Base-by-base conservation (phyloP, 2,329 filamentous ascomycete genomes). In the Botrytis pseudocinerea region DNA sequence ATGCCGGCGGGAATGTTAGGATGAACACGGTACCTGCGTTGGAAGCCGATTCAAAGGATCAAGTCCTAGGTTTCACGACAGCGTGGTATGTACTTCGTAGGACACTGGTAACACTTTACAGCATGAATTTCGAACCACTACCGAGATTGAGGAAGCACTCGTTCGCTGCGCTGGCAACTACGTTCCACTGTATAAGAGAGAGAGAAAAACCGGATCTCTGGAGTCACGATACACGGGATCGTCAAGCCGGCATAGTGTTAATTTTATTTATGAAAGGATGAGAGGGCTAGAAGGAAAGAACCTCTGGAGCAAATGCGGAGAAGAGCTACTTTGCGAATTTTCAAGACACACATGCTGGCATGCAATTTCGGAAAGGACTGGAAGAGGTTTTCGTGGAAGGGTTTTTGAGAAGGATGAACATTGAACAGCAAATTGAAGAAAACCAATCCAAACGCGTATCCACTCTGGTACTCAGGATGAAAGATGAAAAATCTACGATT, bases 21-120 rank as follows among this genome's bases (percentile, higher is more conserved):
- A 54, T 54, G 32, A 68, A 40, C 64, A 12, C 64, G 25, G 32
- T 40, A 54, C 46, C 46, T 68, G 38, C 46, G n/a, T 54, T n/a
- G 9, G 54, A 40, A 28, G 25, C 44, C 4, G 12, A 48, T 16
- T 46, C 35, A 48, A 42, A 68, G 46, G 46, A 68, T 54, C 46
- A 40, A 28, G 35, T 68, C 25, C 28, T 6, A 28, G 8, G 64
- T 54, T n/a, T 18, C 32, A 68, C 64, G 18, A 14, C 64, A 54
- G 46, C 25, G 46, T 68, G 46, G 64, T 54, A 20, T 40, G 64
- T 68, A 32, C 16, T 54, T 68, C 4, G 64, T 68, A 35, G 46
- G 32, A 68, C 64, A 28, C n/a, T 22, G 48, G 18, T 12, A 38
- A 54, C 25, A 40, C 25, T 28, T 18, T n/a, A 40, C 64, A n/a